phyloP scores from a whole-genome alignment of 2,329 filamentous ascomycete species.

The Acrocalymma vagum region DNA sequence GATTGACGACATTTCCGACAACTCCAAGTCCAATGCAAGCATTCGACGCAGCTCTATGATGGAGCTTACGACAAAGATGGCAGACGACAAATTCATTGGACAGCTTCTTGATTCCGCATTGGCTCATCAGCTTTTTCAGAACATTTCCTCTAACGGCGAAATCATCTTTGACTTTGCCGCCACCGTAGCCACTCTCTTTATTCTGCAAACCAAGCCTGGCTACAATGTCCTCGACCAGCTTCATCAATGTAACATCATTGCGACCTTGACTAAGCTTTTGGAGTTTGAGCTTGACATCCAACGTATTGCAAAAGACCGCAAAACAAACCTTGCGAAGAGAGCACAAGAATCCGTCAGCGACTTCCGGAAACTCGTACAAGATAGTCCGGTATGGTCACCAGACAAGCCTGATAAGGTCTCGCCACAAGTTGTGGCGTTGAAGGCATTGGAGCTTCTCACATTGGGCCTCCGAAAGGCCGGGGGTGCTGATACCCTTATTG shows the following conservation, averaged over 20 bases:
- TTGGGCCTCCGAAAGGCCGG: slow-evolving; percentile 60
- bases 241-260: slow-evolving; percentile 61
- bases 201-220: slow-evolving; percentile 69
- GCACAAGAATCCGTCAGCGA: slow-evolving; percentile 65
- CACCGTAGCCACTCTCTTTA: slow-evolving; percentile 68
- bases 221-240: slow-evolving; percentile 68
- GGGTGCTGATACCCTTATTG: slow-evolving; percentile 59
- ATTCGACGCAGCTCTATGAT: slow-evolving; percentile 61
- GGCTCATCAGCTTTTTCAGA: slow-evolving; percentile 72
- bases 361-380: slow-evolving; percentile 63
- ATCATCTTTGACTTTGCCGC: slow-evolving; percentile 67
- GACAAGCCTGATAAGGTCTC: slow-evolving; percentile 62
- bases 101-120: slow-evolving; percentile 80
- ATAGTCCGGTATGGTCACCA: slow-evolving; percentile 68
- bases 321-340: slow-evolving; percentile 73
- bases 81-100: slow-evolving; percentile 68
- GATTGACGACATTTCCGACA: slow-evolving; percentile 66
- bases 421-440: slow-evolving; percentile 70
- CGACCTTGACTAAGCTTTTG: slow-evolving; percentile 66
- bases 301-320: slow-evolving; percentile 69
- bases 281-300: slow-evolving; percentile 62
- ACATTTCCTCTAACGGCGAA: slow-evolving; percentile 58
- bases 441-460: slow-evolving; percentile 67
- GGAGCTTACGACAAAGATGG: slow-evolving; percentile 63
- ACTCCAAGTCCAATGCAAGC: slow-evolving; percentile 47